Evolutionary conservation across 371 early-diverging fungal species (phyloP), one percentile per base, ranked within the genome.

Genomic region (Encephalitozoon intestinalis): DNA sequence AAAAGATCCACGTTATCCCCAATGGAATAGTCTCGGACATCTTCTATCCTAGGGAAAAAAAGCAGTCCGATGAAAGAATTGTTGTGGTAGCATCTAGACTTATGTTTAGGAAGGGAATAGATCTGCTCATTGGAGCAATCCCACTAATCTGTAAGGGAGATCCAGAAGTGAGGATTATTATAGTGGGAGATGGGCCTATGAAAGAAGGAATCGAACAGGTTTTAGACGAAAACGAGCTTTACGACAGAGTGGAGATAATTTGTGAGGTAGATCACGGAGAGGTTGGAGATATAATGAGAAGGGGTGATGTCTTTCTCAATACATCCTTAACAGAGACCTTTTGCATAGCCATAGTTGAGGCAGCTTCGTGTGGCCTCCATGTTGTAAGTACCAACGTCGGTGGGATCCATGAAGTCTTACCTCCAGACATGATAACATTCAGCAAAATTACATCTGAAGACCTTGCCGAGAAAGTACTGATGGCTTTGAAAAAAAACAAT

Each of bases 311-410:
- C 7, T 96, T 96, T 78, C 85, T 98, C 40, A 98, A 98, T 81
- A 95, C 96, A 12, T 94, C 94, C 51, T 86, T 97, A 79, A 98
- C 97, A 0, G 99, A 98, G 77, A 95, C 97, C 1, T 98, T 98
- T 81, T 96, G 97, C 83, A 96, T 96, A 69, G 93, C 93, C 8
- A 95, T 97, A 64, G 91, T 98, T 18, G 99, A 98, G 84, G 99
- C 99, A 8, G 96, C 96, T 2, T 90, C 92, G 66, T 95, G 94
- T 68, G 94, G 94, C 30, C 85, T 96, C 40, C 85, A 92, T 37
- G 96, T 97, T 7, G 97, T 98, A 1, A 91, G 91, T 77, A 98
- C 99, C 0, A 90, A 91, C 82, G 97, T 98, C 3, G 99, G 97
- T 50, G 99, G 97, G 1, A 91, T 98, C 0, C 93, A 93, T 23